Conservation (phyloP, 495 filamentous ascomycete species). For the Aspergillus avenaceus region DNA sequence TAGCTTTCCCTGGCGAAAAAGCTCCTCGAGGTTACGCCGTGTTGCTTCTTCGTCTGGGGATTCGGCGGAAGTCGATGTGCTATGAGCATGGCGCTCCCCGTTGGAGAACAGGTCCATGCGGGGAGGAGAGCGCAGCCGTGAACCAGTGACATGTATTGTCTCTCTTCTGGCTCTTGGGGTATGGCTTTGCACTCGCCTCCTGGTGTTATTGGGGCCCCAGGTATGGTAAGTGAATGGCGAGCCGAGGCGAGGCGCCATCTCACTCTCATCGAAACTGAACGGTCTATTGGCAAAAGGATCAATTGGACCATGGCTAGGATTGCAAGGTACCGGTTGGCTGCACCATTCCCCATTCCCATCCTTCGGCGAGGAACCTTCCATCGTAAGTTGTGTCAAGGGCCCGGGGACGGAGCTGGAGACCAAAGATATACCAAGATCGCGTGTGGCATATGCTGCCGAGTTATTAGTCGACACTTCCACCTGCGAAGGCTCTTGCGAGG, state of each 20-base stretch:
- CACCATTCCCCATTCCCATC: slow-evolving; percentile 30
- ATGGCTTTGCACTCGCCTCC: slow-evolving; percentile 25
- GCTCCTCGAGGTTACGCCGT: slow-evolving; percentile 46
- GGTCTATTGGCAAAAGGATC: slow-evolving; percentile 12
- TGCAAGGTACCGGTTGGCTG: slow-evolving; percentile 25
- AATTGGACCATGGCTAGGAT: not conserved
- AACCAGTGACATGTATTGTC: slow-evolving; percentile 43
- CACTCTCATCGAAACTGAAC: slow-evolving; percentile 21
- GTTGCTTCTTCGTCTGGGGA: slow-evolving; percentile 41
- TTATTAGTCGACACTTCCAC: slow-evolving; percentile 20
- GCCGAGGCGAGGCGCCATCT: slow-evolving; percentile 39
- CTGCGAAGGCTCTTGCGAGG: slow-evolving; percentile 25
- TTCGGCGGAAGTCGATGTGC: slow-evolving; percentile 40
- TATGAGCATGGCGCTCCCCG: slow-evolving; percentile 44
- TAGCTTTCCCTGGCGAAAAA: slow-evolving; percentile 40
- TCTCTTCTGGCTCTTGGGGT: slow-evolving; percentile 31
- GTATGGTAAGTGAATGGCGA: slow-evolving; percentile 57
- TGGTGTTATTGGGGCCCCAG: slow-evolving; percentile 49
- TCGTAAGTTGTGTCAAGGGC: slow-evolving; percentile 62
- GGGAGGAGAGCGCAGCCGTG: slow-evolving; percentile 44
- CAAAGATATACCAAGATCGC: slow-evolving; percentile 83
- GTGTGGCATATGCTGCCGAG: slow-evolving; percentile 55
- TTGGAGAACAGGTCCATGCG: slow-evolving; percentile 47
- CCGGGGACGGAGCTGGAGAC: slow-evolving; percentile 71
- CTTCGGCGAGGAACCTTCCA: slow-evolving; percentile 21